phyloP scores from a whole-genome alignment of 1,284 basidiomycete genomes.

The Malassezia equina region DNA sequence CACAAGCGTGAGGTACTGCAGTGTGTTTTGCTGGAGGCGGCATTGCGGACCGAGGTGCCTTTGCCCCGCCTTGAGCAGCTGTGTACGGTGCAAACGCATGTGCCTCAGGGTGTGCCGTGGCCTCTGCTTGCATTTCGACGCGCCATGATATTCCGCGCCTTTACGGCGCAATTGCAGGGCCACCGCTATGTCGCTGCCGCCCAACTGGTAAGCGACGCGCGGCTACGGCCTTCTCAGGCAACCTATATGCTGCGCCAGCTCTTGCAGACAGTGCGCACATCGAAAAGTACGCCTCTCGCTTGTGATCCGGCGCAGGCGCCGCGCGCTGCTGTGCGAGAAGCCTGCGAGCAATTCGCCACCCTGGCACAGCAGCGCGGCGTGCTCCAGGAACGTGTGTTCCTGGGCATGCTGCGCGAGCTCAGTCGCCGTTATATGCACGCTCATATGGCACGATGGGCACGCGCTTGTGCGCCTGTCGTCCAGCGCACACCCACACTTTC shows the following conservation, averaged over 20 bases:
- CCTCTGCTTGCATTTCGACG: constrained; percentile 17
- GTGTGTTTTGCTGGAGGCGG: background rate
- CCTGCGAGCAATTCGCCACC: constrained; percentile 10
- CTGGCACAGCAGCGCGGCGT: background rate
- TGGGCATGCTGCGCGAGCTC: constrained; percentile 18
- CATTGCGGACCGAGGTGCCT: background rate
- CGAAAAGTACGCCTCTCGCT: background rate
- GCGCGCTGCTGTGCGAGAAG: constrained; percentile 11
- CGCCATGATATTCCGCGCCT: constrained; percentile 17
- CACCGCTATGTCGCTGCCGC: constrained; percentile 18
- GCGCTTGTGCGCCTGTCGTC: constrained; percentile 13
- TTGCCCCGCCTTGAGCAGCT: constrained; percentile 17
- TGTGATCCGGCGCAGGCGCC: constrained; percentile 1
- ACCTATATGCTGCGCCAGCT: constrained; percentile 20
- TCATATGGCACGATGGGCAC: constrained; percentile 14
- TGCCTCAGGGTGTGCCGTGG: background rate
- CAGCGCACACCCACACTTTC: background rate
- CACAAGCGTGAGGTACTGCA: constrained; percentile 10
- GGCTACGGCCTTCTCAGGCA: constrained; percentile 25
- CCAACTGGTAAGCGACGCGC: constrained; percentile 10
- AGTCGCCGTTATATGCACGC: constrained; percentile 17
- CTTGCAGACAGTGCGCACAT: background rate
- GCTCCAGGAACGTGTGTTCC: constrained; percentile 2
- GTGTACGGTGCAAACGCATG: constrained; percentile 14
- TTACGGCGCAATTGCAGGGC: constrained; percentile 11